Evolutionary conservation across 176 grass and related monocot genomes (phyloP), one percentile per base, ranked within the genome.

Genomic region (Oryza rufipogon): DNA sequence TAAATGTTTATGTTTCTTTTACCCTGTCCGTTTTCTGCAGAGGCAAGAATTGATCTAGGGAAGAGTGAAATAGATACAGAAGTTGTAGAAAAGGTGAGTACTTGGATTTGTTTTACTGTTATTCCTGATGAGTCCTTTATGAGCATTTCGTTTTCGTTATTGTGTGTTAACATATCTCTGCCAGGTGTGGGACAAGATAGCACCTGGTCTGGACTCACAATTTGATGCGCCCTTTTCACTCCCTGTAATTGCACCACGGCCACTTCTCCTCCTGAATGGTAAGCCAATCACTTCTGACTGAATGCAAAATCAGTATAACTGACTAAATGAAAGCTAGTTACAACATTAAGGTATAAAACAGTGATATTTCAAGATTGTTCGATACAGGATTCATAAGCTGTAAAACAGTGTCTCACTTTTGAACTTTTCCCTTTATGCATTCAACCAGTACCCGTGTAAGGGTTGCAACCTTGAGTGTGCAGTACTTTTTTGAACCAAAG

Each of bases 151-250:
- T 44, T 3, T 39, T 28, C 51, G 9, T 81, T 3, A 46, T 28
- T 63, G 9, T 81, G 45, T 17, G 42, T 36, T 79, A 65, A 20
- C 60, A 66, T 79, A n/a, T 64, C 84, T 69, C 39, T 64, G 64
- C 52, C 66, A 98, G 96, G 96, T 93, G 63, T 98, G 96, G 96
- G 89, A 90, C 88, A 90, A 80, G 83, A 98, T 98, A 80, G 93
- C 96, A 48, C 96, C 93, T 39, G 96, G 93, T 79, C 58, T 98
- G 64, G 89, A 72, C 69, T 85, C 73, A 19, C 82, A 89, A 79
- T 95, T 94, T 86, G 95, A 97, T 80, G 86, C 90, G 65, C 90
- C 88, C 56, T 82, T 65, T 66, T 85, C 95, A 71, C 33, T 97
- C 77, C 95, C 95, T 74, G 52, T 66, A 16, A 86, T 94, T 56